Percentiles rank a stretch among this genome's conserved stretches.
These are phyloP conservation scores for Colletotrichum gloeosporioides DNA, from an alignment of 2,329 filamentous ascomycete genomes.

Conservation along the genomic window DNA sequence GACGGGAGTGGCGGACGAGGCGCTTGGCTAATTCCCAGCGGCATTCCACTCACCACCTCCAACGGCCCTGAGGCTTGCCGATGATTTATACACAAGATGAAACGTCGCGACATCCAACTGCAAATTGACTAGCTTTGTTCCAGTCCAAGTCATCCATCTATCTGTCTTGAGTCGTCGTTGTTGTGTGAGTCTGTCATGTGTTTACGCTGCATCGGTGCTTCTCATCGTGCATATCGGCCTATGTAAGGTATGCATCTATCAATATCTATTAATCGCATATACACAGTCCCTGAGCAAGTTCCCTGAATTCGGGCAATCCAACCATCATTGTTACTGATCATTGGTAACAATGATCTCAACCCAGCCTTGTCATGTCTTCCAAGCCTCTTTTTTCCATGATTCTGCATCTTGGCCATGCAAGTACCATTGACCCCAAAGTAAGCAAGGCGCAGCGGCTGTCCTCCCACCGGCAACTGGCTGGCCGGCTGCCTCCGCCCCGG, in stretches of 20 bases:
- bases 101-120: neutral
- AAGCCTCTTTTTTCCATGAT: neutral
- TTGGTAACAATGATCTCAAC: neutral
- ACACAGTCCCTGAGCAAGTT: neutral
- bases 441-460: neutral
- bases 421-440: neutral
- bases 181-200: too few species aligned
- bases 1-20: neutral
- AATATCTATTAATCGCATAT: too few species aligned
- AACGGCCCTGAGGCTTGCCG: neutral
- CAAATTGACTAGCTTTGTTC: neutral
- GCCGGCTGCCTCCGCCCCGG: neutral
- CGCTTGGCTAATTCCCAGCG: neutral
- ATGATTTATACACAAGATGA: neutral
- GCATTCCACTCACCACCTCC: neutral
- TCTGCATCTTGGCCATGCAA: rapidly evolving
- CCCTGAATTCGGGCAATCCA: neutral
- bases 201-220: too few species aligned
- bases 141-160: neutral
- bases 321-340: neutral
- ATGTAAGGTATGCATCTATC: too few species aligned
- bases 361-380: neutral
- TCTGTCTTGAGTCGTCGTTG: neutral
- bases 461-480: neutral
- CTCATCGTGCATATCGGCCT: too few species aligned